Conservation (phyloP, 768 basidiomycete species). For the Tulasnella sp. region DNA sequence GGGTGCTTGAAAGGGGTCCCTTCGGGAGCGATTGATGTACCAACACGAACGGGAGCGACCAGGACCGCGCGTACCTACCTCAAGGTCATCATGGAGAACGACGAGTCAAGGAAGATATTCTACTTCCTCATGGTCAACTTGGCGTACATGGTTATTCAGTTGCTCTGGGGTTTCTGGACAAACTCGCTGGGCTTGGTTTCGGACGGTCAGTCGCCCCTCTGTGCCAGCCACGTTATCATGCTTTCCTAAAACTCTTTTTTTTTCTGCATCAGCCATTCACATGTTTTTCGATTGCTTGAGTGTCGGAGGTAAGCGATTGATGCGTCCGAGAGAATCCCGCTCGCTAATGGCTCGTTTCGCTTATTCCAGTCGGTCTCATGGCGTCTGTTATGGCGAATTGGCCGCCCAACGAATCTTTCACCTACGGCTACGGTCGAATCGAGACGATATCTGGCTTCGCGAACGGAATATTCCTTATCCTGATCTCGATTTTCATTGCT, state of each 20-base stretch:
- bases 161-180: constrained; percentile 97
- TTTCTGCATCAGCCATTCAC: constrained; percentile 99
- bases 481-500: constrained; percentile 97
- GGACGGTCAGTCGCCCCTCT: constrained; percentile 71
- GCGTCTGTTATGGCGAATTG: constrained; percentile 98
- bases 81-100: constrained; percentile 87
- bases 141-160: constrained; percentile 95
- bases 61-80: constrained; percentile 57
- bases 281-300: constrained; percentile 99
- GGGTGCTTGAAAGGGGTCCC: constrained; percentile 47
- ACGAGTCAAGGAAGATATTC: constrained; percentile 93
- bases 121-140: constrained; percentile 95
- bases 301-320: constrained; percentile 47
- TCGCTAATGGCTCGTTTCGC: background rate
- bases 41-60: constrained; percentile 39
- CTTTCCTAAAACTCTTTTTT: too few relatives aligned
- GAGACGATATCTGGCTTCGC: constrained; percentile 98
- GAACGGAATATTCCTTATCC: constrained; percentile 90
- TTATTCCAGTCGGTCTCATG: constrained; percentile 80
- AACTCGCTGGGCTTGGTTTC: constrained; percentile 96
- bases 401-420: constrained; percentile 92
- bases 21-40: constrained; percentile 30
- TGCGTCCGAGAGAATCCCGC: background rate
- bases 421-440: constrained; percentile 93
- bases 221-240: too few relatives aligned